Evolutionary conservation across 2,329 filamentous ascomycete species (phyloP).

Genomic region (Diaporthe caulivora): DNA sequence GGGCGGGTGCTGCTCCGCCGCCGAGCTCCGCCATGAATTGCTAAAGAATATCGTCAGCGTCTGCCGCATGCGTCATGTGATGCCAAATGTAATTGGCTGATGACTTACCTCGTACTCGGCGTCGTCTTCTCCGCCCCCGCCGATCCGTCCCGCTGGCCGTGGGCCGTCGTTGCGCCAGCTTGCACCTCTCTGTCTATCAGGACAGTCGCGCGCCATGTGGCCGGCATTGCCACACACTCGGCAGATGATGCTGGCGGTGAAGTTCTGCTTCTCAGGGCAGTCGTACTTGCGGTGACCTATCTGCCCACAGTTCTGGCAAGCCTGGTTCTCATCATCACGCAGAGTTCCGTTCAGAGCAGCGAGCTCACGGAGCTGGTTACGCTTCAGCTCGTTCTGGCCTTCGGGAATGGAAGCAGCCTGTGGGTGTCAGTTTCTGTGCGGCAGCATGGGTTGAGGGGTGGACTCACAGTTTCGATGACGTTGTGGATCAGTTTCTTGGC

Average conservation of each 20-base stretch:
- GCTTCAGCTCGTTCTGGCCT: conserved; percentile 98
- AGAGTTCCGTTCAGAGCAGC: conserved; percentile 98
- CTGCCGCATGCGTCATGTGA: not conserved
- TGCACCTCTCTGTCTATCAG: conserved; percentile 89
- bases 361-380: conserved; percentile 97
- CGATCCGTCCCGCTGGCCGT: conserved; percentile 74
- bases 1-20: conserved; percentile 76
- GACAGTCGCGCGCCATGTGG: conserved; percentile 98
- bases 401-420: conserved; percentile 98
- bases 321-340: conserved; percentile 98
- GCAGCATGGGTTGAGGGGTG: not conserved
- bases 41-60: conserved; percentile 63
- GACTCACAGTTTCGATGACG: conserved; percentile 94
- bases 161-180: conserved; percentile 88
- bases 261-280: conserved; percentile 97
- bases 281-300: conserved; percentile 99
- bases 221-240: conserved; percentile 97
- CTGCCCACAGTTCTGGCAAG: conserved; percentile 98
- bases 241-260: conserved; percentile 99
- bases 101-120: conserved; percentile 91
- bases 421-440: conserved; percentile 42
- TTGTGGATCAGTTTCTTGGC: conserved; percentile 99
- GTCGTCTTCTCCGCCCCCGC: conserved; percentile 80
- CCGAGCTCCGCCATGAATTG: conserved; percentile 98
- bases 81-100: not conserved